Conservation (phyloP, 148 eudicot genomes). For the Fagopyrum tataricum region DNA sequence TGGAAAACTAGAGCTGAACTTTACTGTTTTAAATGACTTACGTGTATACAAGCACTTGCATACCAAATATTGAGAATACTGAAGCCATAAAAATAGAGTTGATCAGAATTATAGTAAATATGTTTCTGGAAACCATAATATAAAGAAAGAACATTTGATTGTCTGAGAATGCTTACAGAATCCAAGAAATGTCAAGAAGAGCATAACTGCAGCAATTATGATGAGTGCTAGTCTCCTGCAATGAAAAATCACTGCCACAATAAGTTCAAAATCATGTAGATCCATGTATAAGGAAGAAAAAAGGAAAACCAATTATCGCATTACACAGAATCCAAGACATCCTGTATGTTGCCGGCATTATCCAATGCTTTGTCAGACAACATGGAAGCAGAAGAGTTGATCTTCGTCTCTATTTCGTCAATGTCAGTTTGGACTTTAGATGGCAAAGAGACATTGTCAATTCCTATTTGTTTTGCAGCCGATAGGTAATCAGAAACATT, state of each 20-base stretch:
- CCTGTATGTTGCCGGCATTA: conserved; percentile 46
- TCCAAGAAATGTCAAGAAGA: conserved; percentile 67
- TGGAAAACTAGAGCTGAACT: neutral
- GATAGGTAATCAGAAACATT: conserved; percentile 64
- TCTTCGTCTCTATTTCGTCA: conserved; percentile 50
- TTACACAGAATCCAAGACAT: conserved; percentile 65
- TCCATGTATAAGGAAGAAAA: neutral
- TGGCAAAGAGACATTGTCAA: conserved; percentile 47
- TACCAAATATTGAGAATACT: conserved; percentile 79
- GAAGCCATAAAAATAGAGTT: conserved; percentile 15
- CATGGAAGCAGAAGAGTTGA: conserved; percentile 52
- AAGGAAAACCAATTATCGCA: neutral
- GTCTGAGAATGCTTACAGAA: conserved; percentile 42
- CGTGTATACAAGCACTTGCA: conserved; percentile 79
- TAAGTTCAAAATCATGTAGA: neutral
- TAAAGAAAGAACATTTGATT: neutral
- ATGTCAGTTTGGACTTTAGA: conserved; percentile 66
- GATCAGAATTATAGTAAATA: neutral
- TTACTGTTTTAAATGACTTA: conserved; percentile 30
- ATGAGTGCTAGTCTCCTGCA: conserved; percentile 78
- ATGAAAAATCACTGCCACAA: conserved; percentile 10
- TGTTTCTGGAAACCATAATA: neutral
- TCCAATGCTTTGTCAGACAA: conserved; percentile 42
- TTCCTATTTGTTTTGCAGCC: conserved; percentile 63
- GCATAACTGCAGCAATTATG: conserved; percentile 78